Base-by-base conservation (phyloP, 768 basidiomycete genomes). In the Mycena vitilis region DNA sequence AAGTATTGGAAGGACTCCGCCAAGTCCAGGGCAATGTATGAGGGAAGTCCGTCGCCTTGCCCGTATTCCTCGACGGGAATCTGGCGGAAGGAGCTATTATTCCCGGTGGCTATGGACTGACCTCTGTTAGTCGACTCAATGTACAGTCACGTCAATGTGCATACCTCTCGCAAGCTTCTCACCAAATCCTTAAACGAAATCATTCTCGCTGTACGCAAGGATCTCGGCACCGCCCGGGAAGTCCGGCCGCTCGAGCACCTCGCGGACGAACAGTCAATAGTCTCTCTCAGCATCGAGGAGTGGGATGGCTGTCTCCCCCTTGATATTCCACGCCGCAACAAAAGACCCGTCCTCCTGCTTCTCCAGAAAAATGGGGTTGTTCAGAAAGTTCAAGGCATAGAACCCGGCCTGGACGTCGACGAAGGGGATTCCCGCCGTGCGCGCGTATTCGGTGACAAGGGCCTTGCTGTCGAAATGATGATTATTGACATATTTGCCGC, bases 231-330 rank as follows among this genome's bases (percentile, higher is more conserved):
- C 68, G 23, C 55, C 36, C 2, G 63, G 63, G 48, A 70, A 70
- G 13, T 62, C 63, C 30, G 57, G 48, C 59, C 47, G 16, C 59
- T 70, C 68, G 23, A 70, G 30, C 5, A 47, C 64, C 11, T 51
- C n/a, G 34, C 64, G 68, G 7, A 70, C 23, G 68, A 69, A 63
- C 68, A 69, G 11, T 65, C 57, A 36, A 60, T 54, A 6, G 48
- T 57, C 8, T 62, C 68, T n/a, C 63, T 69, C 54, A n/a, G 67
- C 67, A 54, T 69, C 63, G 30, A 69, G 53, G 47, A 69, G 38
- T 10, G 64, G 25, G 6, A 61, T 6, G 2, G 23, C 12, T 8
- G 68, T 61, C 47, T 59, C 64, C 13, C 67, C 67, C 48, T 69
- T 62, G 10, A 40, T 20, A 22, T 59, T 36, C 47, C 5, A 49